These are phyloP conservation scores for Biscutella laevigata DNA, from an alignment of 441 rosid species.

Conservation along the genomic window DNA sequence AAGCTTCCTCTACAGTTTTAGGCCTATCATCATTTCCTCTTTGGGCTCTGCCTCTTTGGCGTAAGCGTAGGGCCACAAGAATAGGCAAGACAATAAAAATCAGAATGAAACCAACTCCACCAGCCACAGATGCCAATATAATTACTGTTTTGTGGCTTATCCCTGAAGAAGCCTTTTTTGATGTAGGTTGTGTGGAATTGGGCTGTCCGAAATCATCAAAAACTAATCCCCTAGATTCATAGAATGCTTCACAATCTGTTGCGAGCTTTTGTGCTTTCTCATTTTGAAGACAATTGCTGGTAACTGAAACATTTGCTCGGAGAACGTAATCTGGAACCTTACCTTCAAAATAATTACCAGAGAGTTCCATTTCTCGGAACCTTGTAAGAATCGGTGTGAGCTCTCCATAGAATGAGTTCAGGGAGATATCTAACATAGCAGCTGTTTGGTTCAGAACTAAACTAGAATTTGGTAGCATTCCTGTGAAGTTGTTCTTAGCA, in stretches of 20 bases:
- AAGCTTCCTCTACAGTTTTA: conserved; percentile 35
- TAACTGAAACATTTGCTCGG: conserved; percentile 39
- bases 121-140: conserved; percentile 55
- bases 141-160: conserved; percentile 36
- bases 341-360: conserved; percentile 81
- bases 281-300: conserved; percentile 62
- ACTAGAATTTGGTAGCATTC: conserved; percentile 42
- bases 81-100: conserved; percentile 32
- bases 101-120: conserved; percentile 52
- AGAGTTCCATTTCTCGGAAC: conserved; percentile 43
- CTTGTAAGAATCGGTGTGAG: conserved; percentile 41
- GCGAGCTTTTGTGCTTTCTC: conserved; percentile 48
- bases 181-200: conserved; percentile 38
- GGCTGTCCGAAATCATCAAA: conserved; percentile 74
- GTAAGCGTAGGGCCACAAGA: conserved; percentile 34
- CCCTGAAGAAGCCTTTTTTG: conserved; percentile 26
- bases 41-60: conserved; percentile 37
- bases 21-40: conserved; percentile 45
- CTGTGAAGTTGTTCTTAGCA: conserved; percentile 72
- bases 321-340: conserved; percentile 42
- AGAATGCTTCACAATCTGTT: conserved; percentile 53
- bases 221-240: conserved; percentile 42
- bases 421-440: conserved; percentile 51
- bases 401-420: conserved; percentile 61
- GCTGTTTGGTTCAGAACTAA: conserved; percentile 26